Percentiles rank a stretch among this genome's conserved stretches.
These are phyloP conservation scores for Theileria equi DNA, from an alignment of 169 alveolate genomes.

Conservation along the genomic window DNA sequence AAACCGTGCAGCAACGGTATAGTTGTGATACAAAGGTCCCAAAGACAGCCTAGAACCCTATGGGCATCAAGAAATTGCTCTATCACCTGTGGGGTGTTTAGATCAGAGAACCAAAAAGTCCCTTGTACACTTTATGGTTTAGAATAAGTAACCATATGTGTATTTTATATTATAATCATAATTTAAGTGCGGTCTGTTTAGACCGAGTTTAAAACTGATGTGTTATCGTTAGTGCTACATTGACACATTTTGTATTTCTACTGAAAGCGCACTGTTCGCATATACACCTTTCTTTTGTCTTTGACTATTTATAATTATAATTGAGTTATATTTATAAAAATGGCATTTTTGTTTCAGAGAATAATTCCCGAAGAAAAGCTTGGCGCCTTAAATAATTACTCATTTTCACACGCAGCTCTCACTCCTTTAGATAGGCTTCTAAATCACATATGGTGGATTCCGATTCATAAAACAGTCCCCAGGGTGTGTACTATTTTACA, in stretches of 20 bases:
- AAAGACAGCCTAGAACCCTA: no score
- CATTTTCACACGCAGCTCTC: conserved; percentile 21
- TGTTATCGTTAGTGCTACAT: no score
- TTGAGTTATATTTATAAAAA: conserved; percentile 1
- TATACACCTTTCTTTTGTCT: no score
- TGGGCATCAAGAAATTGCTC: not conserved
- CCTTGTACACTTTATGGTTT: not conserved
- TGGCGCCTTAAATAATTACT: conserved; percentile 30
- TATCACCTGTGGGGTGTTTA: conserved; percentile 13
- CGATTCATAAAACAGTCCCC: conserved; percentile 25
- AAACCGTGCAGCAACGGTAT: no score
- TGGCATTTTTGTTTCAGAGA: conserved; percentile 13
- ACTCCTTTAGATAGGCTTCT: conserved; percentile 31
- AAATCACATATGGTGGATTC: conserved; percentile 31
- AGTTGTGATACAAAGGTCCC: no score
- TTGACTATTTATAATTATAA: no score
- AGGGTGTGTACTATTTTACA: conserved; percentile 29
- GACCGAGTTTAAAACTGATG: not conserved
- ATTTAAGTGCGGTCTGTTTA: not conserved
- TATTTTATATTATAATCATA: not conserved
- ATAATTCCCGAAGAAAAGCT: conserved; percentile 49
- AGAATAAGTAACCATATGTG: not conserved
- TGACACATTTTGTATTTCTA: no score
- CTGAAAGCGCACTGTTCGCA: no score
- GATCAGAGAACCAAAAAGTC: not conserved